phyloP scores from a whole-genome alignment of 2,329 filamentous ascomycete species.

The Talaromyces piceae region DNA sequence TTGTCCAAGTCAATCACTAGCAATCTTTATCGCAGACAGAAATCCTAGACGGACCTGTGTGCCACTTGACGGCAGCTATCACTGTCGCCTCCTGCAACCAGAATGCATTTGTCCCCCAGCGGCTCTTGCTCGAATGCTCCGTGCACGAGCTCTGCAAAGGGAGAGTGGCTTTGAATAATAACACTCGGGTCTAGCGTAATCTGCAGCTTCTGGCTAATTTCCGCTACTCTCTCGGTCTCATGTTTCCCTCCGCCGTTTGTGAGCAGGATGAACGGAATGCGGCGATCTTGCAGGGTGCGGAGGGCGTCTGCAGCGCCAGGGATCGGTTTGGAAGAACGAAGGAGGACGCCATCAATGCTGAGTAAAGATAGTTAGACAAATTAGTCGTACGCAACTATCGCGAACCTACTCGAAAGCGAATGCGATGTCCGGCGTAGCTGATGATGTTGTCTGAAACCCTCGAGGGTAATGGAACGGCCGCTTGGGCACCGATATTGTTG shows the following conservation, averaged over 20 bases:
- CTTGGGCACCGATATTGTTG: neutral
- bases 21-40: neutral
- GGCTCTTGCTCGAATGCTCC: conserved; percentile 47
- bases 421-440: conserved; percentile 33
- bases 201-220: conserved; percentile 60
- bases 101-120: conserved; percentile 58
- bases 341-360: conserved; percentile 89
- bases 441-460: conserved; percentile 22
- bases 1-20: neutral
- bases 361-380: conserved; percentile 12
- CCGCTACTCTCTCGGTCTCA: conserved; percentile 64
- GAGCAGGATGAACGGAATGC: conserved; percentile 85
- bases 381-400: neutral
- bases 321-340: conserved; percentile 72
- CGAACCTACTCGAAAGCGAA: conserved; percentile 39
- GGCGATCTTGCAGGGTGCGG: conserved; percentile 61
- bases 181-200: conserved; percentile 58
- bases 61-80: conserved; percentile 65
- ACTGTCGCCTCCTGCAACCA: conserved; percentile 65
- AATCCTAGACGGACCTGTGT: conserved; percentile 43
- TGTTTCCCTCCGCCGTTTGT: conserved; percentile 91
- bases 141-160: conserved; percentile 65
- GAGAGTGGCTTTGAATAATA: conserved; percentile 88
- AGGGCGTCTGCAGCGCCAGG: conserved; percentile 71
- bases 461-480: conserved; percentile 12